Base-by-base conservation (phyloP, 129 eudicot genomes). In the Pulicaria dysenterica region DNA sequence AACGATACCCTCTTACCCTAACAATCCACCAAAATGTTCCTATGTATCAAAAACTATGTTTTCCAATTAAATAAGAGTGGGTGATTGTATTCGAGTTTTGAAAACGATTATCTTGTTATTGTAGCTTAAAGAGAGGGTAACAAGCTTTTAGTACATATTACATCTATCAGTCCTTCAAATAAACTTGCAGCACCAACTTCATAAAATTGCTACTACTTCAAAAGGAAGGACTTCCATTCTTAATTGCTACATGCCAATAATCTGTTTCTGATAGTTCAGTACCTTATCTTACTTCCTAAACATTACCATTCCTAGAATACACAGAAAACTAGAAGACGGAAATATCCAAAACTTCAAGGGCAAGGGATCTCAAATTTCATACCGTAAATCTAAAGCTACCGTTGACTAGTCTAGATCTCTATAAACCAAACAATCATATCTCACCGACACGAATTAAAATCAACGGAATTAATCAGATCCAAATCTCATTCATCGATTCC, bases 381-480 rank as follows among this genome's bases (percentile, higher is more conserved):
- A 45, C 0, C 50, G 8, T 65, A 44, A 19, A 44, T 44, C 45
- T 31, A 44, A 64, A 11, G 55, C 56, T 65, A 65, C 13, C 13
- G 38, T 16, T 24, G 37, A 50, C 31, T 6, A 53, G 47, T 17
- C 36, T 51, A 54, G 72, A 74, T 74, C 72, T 38, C 14, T 4
- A 13, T 7, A 73, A 73, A 39, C 40, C 17, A 31, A 45, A 72
- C 36, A 58, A 59, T 50, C n/a, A n/a, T n/a, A n/a, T n/a, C 43
- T 12, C 71, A 62, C 73, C 50, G 24, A 54, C 65, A 38, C 43
- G 5, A 73, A 63, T 48, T 12, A 34, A 5, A 58, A 45, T 16
- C 3, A 24, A 1, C 31, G 9, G 43, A 58, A 73, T 10, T 12
- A 15, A 65, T 15, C 58, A 77, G 81, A 77, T 77, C 81, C 45